Base-by-base conservation (phyloP, 208 protist species). In the Phytomonas sp. region DNA sequence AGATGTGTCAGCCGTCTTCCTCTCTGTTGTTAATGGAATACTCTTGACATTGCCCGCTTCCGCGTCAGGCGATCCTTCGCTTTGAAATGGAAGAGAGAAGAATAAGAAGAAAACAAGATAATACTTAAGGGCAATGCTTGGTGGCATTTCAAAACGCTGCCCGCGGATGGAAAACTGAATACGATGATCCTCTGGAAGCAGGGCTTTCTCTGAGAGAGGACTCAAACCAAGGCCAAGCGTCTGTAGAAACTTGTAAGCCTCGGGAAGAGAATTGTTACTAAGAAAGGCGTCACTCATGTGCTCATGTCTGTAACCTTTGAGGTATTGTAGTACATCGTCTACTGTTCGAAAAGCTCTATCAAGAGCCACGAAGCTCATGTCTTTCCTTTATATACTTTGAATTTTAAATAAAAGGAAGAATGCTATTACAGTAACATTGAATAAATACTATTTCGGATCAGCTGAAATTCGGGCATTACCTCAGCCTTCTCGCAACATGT, bases 111-210 rank as follows among this genome's bases (percentile, higher is more conserved):
- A 84, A 45, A 73, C 32, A 19, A 83, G 34, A 49, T 73, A 88
- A 68, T 89, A 84, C 26, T 37, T 36, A 10, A 79, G 70, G 11
- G 83, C 76, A 56, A 89, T 77, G 37, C 72, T 76, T 63, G 88
- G 77, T 29, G 82, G 70, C 40, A 78, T 89, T 66, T 94, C 84
- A 79, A 87, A 94, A 29, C 86, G 82, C 19, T 70, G 79, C 14
- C 89, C 89, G 31, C 86, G 81, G 26, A 91, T 69, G 12, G 78
- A 71, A 12, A 94, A 40, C 63, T 91, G 84, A 36, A 92, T 81
- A n/a, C 84, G 79, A 31, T 90, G 76, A 42, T 66, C 12, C 29
- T 29, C 11, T 14, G 72, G 65, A 23, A 73, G 62, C 0, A 69
- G 40, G 2, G 64, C 19, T 7, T 67, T 64, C 36, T 79, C 29